Conservation (phyloP, 371 early-diverging fungal genomes). For the Dichotomocladium elegans region DNA sequence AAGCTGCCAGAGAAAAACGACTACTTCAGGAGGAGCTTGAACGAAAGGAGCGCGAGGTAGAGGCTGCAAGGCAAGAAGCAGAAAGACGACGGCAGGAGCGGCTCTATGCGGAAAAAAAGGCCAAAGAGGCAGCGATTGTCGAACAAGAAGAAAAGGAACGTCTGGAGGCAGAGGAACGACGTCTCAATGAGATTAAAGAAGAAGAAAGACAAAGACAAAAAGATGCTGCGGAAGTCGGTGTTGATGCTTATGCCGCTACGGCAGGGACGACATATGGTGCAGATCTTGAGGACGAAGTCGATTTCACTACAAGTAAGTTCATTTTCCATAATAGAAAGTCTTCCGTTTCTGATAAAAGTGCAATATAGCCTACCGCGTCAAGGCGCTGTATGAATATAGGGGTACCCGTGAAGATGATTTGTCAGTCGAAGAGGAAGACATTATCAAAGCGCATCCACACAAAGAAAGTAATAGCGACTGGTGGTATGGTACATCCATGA, state of each 20-base stretch:
- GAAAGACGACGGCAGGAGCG: conserved; percentile 25
- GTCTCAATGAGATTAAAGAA: conserved; percentile 1
- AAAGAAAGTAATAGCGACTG: conserved; percentile 46
- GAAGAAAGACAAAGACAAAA: conserved; percentile 6
- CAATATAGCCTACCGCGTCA: conserved; percentile 37
- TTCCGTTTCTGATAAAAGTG: not conserved
- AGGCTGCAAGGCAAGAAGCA: conserved; percentile 27
- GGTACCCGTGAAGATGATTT: conserved; percentile 49
- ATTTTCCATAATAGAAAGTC: not conserved
- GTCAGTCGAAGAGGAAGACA: conserved; percentile 38
- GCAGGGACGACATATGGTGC: conserved; percentile 42
- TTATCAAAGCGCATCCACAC: conserved; percentile 49
- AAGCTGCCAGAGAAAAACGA: conserved; percentile 39
- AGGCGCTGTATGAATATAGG: conserved; percentile 41
- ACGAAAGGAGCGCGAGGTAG: conserved; percentile 22
- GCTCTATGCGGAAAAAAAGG: conserved; percentile 17
- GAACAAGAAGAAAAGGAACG: conserved; percentile 1
- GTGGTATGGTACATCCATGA: conserved; percentile 43
- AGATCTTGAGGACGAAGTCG: conserved; percentile 47
- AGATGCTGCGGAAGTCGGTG: not conserved
- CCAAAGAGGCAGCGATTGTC: not conserved
- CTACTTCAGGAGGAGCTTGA: conserved; percentile 26
- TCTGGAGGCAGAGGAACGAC: conserved; percentile 2
- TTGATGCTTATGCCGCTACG: conserved; percentile 20
- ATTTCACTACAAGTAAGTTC: conserved; percentile 38